Evolutionary conservation across 2,329 filamentous ascomycete species (phyloP).

Genomic region (Pseudogymnoascus sp.): DNA sequence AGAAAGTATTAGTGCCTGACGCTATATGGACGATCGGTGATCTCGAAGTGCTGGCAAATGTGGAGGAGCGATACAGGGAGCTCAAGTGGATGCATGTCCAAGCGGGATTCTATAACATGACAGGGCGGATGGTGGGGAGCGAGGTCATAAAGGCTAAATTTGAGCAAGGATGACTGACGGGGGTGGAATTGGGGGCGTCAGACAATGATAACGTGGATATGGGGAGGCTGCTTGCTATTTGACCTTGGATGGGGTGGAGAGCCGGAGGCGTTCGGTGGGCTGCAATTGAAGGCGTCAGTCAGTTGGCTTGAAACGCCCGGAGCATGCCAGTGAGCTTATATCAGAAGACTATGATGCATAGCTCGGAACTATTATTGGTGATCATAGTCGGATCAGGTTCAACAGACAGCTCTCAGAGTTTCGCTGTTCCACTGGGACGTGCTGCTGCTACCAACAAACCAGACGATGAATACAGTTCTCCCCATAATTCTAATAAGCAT

Average conservation of each 20-base stretch:
- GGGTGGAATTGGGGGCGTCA: neutral
- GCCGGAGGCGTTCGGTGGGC: neutral
- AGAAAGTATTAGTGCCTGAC: slow-evolving; percentile 16
- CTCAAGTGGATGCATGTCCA: slow-evolving; percentile 27
- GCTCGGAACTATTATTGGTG: neutral
- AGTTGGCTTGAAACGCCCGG: neutral
- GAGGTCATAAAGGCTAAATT: slow-evolving; percentile 26
- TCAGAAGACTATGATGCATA: neutral
- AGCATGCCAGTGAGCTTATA: neutral
- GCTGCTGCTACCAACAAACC: neutral
- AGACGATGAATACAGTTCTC: neutral
- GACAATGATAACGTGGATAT: neutral
- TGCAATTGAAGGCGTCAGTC: neutral
- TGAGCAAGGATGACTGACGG: slow-evolving; percentile 17
- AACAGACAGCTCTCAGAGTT: neutral
- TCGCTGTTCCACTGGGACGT: neutral
- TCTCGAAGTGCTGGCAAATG: slow-evolving; percentile 22
- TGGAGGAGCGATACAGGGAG: slow-evolving; percentile 19
- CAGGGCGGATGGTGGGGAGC: slow-evolving; percentile 24
- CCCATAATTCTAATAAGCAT: neutral
- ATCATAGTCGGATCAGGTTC: neutral
- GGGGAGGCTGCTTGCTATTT: neutral
- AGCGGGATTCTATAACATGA: slow-evolving; percentile 26
- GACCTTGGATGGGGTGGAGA: neutral
- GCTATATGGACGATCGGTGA: slow-evolving; percentile 22